Evolutionary conservation across 768 basidiomycete genomes (phyloP).

Genomic region (Termitomyces sp.): DNA sequence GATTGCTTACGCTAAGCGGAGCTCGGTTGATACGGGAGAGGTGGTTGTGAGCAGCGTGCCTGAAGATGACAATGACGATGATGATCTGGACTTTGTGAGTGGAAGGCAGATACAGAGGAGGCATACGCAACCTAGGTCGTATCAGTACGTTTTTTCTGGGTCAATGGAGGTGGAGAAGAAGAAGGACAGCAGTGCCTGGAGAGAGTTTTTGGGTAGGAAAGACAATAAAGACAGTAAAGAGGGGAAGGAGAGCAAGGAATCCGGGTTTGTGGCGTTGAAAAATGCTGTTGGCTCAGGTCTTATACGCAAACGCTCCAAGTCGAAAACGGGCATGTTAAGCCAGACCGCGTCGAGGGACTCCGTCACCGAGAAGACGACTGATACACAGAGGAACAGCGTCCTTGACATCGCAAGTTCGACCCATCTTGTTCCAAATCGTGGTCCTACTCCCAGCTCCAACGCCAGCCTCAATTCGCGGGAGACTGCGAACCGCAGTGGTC

Average conservation of each 20-base stretch:
- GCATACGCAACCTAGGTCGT: constrained; percentile 20
- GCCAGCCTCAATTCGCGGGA: background rate
- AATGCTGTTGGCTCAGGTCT: background rate
- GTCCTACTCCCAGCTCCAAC: background rate
- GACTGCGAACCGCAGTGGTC: background rate
- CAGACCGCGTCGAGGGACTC: background rate
- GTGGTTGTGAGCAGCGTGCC: background rate
- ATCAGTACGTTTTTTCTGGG: constrained; percentile 18
- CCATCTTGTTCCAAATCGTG: background rate
- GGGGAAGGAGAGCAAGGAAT: constrained; percentile 4
- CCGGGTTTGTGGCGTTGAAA: constrained; percentile 1
- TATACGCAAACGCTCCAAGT: constrained; percentile 3
- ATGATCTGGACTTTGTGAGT: background rate
- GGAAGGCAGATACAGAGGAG: background rate
- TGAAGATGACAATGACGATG: background rate
- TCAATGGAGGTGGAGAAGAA: constrained; percentile 1
- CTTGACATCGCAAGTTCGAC: constrained; percentile 13
- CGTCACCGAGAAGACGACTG: background rate
- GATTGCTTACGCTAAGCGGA: constrained; percentile 20
- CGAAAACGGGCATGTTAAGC: background rate
- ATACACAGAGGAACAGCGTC: constrained; percentile 8
- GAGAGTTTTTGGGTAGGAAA: background rate
- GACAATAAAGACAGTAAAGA: background rate
- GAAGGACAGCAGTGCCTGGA: background rate
- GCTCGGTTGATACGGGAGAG: constrained; percentile 8